A percentile compares a stretch with the other conserved stretches of the same genome.
These are phyloP conservation scores for Paracorniculantispora psalliotae DNA, from an alignment of 2,329 filamentous ascomycete genomes.

Conservation along the genomic window DNA sequence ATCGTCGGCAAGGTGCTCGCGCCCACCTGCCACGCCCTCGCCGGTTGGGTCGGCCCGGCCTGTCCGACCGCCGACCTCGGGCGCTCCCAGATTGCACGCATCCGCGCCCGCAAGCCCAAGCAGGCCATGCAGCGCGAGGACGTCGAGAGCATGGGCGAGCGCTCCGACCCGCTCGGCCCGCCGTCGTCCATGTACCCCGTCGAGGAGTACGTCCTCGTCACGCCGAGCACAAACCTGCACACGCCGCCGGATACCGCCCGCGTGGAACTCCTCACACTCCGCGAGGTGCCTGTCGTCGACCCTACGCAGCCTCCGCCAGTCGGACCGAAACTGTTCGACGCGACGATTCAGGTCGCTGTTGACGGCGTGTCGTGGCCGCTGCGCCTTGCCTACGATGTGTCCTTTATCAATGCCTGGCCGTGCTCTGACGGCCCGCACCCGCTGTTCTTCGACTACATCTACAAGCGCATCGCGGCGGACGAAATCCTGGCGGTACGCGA, in stretches of 20 bases:
- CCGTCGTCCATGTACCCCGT: slow-evolving; percentile 58
- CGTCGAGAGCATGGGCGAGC: slow-evolving; percentile 59
- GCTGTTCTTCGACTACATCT: slow-evolving; percentile 67
- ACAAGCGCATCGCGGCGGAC: slow-evolving; percentile 55
- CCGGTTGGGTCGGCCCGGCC: slow-evolving; percentile 70
- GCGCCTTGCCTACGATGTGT: slow-evolving; percentile 58
- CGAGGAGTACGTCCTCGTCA: slow-evolving; percentile 59
- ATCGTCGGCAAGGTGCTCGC: slow-evolving; percentile 73
- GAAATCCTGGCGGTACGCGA: slow-evolving; percentile 60
- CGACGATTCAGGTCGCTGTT: slow-evolving; percentile 59
- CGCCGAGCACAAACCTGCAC: slow-evolving; percentile 52
- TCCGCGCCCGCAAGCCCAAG: slow-evolving; percentile 55
- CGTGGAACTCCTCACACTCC: slow-evolving; percentile 62
- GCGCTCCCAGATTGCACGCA: slow-evolving; percentile 64
- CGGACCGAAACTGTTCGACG: slow-evolving; percentile 52
- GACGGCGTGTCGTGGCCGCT: slow-evolving; percentile 60
- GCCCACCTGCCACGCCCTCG: slow-evolving; percentile 64
- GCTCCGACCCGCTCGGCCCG: slow-evolving; percentile 66
- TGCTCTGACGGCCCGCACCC: slow-evolving; percentile 61
- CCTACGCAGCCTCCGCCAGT: slow-evolving; percentile 16
- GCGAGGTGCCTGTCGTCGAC: slow-evolving; percentile 25
- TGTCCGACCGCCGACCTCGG: slow-evolving; percentile 62
- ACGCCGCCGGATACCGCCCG: slow-evolving; percentile 55
- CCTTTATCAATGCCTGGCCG: slow-evolving; percentile 61
- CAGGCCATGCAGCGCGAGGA: slow-evolving; percentile 54